A percentile compares a stretch with the other conserved stretches of the same genome.
These are phyloP conservation scores for Botryotinia narcissicola DNA, from an alignment of 2,329 filamentous ascomycete species.

Conservation along the genomic window DNA sequence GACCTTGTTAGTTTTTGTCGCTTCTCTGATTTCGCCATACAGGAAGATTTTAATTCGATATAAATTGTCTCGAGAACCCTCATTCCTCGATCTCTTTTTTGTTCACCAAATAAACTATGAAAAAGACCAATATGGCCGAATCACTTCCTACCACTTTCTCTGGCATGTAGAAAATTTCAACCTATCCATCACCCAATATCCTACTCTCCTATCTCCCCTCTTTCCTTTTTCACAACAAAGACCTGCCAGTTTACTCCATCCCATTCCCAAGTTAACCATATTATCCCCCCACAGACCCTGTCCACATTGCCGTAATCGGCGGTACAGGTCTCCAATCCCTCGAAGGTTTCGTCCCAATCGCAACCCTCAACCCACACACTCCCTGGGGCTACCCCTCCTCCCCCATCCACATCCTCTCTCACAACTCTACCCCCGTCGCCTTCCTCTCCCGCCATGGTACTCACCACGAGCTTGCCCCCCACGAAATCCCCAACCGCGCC, in stretches of 20 bases:
- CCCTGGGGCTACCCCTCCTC: slow-evolving; percentile 82
- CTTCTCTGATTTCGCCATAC: background rate
- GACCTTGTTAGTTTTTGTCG: background rate
- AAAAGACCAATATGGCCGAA: slow-evolving; percentile 8
- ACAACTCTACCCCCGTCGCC: slow-evolving; percentile 77
- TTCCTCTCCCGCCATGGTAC: slow-evolving; percentile 92
- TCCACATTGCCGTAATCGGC: slow-evolving; percentile 86
- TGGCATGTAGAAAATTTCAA: slow-evolving; percentile 1
- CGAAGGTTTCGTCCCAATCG: slow-evolving; percentile 81
- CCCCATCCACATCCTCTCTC: slow-evolving; percentile 82
- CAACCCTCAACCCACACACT: slow-evolving; percentile 71
- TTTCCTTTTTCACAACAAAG: background rate
- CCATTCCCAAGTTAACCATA: background rate
- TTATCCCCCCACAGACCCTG: slow-evolving; percentile 50
- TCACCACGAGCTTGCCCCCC: slow-evolving; percentile 85
- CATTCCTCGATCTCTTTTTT: background rate
- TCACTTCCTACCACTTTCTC: slow-evolving; percentile 19
- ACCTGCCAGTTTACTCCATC: background rate
- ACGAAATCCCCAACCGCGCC: slow-evolving; percentile 91
- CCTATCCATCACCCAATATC: too few species aligned
- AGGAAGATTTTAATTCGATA: background rate
- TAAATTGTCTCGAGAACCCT: background rate
- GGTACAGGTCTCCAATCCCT: slow-evolving; percentile 90
- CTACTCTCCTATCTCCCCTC: background rate
- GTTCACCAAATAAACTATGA: background rate